Evolutionary conservation across 192 early-diverging fungal genomes (phyloP).

Genomic region (Coemansia sp.): DNA sequence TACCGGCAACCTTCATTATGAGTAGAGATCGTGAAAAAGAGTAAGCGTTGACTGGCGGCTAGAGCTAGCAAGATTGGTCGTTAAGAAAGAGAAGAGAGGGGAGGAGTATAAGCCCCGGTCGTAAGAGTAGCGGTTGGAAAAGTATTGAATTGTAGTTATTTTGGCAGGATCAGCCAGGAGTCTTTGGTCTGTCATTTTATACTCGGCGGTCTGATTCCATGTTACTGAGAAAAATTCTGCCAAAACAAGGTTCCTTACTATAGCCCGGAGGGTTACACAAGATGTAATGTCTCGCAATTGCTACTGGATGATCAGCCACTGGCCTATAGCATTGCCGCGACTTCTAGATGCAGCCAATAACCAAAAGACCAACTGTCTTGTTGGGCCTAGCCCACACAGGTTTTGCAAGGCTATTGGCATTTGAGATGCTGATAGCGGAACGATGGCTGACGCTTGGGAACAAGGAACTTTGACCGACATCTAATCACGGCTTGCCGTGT

Average conservation of each 20-base stretch:
- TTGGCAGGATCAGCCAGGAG: neutral
- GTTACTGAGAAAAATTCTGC: neutral
- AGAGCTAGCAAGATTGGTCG: constrained; percentile 1
- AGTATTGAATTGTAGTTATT: neutral
- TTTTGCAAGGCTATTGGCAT: neutral
- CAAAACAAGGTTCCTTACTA: neutral
- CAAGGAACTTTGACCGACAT: neutral
- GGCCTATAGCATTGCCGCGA: neutral
- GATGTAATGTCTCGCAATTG: neutral
- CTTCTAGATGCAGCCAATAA: neutral
- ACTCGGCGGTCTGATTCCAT: neutral
- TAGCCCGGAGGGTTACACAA: neutral
- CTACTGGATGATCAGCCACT: neutral
- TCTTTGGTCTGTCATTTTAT: constrained; percentile 1
- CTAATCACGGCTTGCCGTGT: neutral
- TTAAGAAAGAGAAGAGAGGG: neutral
- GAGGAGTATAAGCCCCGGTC: neutral
- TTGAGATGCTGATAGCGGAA: neutral
- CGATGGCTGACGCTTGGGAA: neutral
- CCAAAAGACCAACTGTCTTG: neutral
- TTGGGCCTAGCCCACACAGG: neutral
- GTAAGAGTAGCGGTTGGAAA: neutral
- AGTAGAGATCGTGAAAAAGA: constrained; percentile 4
- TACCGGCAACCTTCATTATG: constrained; percentile 39
- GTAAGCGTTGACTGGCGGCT: constrained; percentile 4